Evolutionary conservation across 306 rosid species (phyloP).

Genomic region (Medicago ruthenica): DNA sequence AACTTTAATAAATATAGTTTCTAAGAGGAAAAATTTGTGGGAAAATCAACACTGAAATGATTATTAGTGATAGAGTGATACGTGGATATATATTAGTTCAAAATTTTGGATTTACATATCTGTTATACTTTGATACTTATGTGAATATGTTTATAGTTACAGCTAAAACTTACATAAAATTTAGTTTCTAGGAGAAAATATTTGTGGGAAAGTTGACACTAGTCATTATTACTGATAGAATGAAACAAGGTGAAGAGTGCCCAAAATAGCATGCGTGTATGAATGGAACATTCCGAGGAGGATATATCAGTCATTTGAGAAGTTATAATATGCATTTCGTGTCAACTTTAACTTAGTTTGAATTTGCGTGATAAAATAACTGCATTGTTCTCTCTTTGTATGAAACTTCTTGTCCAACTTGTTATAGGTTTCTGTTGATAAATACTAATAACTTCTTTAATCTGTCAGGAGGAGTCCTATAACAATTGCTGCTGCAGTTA

Average conservation of each 20-base stretch:
- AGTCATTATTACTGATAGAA: neutral
- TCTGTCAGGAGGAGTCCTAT: slow-evolving; percentile 96
- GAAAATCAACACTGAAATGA: slow-evolving; percentile 10
- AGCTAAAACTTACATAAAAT: neutral
- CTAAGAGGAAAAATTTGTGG: no score
- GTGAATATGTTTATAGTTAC: slow-evolving; percentile 2
- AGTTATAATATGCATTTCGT: neutral
- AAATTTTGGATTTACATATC: neutral
- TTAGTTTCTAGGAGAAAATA: slow-evolving; percentile 7
- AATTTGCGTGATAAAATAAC: slow-evolving; percentile 10
- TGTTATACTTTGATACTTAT: neutral
- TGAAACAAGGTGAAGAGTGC: slow-evolving; percentile 7
- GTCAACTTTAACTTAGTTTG: neutral
- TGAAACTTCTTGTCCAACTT: slow-evolving; percentile 8
- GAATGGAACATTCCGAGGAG: slow-evolving; percentile 26
- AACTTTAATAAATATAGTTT: slow-evolving; percentile 8
- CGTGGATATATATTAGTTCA: neutral
- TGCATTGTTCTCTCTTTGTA: slow-evolving; percentile 3
- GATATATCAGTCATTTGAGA: neutral
- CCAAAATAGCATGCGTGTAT: neutral
- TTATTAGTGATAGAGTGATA: slow-evolving; percentile 4
- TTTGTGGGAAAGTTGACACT: slow-evolving; percentile 8
- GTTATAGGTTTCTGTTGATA: slow-evolving; percentile 13
- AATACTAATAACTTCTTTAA: slow-evolving; percentile 20
- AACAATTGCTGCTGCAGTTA: slow-evolving; percentile 95